Conservation (phyloP, 2,329 filamentous ascomycete genomes). For the Diaporthe vexans region DNA sequence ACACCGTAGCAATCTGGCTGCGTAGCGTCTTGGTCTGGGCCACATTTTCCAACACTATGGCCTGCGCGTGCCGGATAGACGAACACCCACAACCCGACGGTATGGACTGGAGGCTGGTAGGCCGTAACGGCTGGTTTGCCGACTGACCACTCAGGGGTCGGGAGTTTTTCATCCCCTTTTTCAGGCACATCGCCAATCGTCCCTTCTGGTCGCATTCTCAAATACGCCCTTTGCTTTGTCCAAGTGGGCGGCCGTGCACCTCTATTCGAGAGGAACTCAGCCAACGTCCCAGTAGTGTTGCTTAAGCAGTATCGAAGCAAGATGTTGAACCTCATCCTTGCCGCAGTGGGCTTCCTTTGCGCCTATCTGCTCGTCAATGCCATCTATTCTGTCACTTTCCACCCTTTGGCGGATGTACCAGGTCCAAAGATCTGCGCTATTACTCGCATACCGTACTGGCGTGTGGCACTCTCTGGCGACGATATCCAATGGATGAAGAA, state of each 20-base stretch:
- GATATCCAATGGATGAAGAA: slow-evolving; percentile 45
- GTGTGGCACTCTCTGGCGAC: slow-evolving; percentile 41
- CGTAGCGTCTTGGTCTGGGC: neutral
- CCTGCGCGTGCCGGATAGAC: neutral
- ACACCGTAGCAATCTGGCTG: slow-evolving; percentile 1
- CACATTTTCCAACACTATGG: neutral
- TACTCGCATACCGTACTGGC: slow-evolving; percentile 47
- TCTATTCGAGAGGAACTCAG: neutral
- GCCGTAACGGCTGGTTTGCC: neutral
- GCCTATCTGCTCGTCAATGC: slow-evolving; percentile 21
- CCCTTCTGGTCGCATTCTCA: neutral
- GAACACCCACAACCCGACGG: neutral
- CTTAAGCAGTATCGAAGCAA: neutral
- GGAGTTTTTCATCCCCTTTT: neutral
- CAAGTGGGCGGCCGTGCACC: neutral
- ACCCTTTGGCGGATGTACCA: slow-evolving; percentile 46
- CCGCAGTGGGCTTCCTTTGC: neutral
- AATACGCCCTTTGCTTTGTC: neutral
- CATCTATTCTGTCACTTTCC: slow-evolving; percentile 42
- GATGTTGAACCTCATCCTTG: slow-evolving; percentile 1
- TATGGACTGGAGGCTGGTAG: neutral
- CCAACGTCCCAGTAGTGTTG: neutral
- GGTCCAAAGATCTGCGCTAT: slow-evolving; percentile 44
- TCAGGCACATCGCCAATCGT: neutral
- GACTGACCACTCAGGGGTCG: neutral